phyloP scores from a whole-genome alignment of 345 rosid genomes.

The Populus davidiana region DNA sequence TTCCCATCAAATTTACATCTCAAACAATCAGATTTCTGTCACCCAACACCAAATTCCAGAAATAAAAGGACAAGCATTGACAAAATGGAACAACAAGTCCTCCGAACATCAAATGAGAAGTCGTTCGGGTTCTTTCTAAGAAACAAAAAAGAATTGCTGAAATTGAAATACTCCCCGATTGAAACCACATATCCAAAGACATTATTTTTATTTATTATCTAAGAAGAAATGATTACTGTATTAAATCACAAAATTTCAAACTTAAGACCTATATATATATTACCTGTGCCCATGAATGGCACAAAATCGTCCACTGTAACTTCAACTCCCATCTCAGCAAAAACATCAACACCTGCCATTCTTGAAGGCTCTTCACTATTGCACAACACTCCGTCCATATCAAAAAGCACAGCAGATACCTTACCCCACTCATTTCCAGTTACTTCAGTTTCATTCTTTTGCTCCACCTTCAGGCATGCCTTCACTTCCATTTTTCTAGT shows the following conservation, averaged over 20 bases:
- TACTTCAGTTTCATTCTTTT: slow-evolving; percentile 21
- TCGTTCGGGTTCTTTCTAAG: neutral
- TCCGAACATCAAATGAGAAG: neutral
- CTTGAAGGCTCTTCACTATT: slow-evolving; percentile 88
- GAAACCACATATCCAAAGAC: neutral
- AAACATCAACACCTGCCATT: slow-evolving; percentile 82
- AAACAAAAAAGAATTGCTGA: neutral
- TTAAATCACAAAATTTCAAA: neutral
- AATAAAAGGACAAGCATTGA: neutral
- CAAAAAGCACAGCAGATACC: slow-evolving; percentile 86
- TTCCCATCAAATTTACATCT: neutral
- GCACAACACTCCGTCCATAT: slow-evolving; percentile 92
- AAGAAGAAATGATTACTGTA: neutral
- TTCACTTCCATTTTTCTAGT: slow-evolving; percentile 31
- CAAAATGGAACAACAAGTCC: neutral
- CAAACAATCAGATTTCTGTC: neutral
- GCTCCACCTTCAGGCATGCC: slow-evolving; percentile 49
- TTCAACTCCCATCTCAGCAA: slow-evolving; percentile 81
- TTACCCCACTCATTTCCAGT: slow-evolving; percentile 54
- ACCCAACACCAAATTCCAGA: neutral
- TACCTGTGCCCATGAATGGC: slow-evolving; percentile 90
- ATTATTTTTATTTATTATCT: neutral
- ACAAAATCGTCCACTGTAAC: slow-evolving; percentile 79
- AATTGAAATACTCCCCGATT: neutral
- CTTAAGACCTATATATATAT: slow-evolving; percentile 21